Conservation (phyloP, 139 green algal species). For the Tetraselmis striata region DNA sequence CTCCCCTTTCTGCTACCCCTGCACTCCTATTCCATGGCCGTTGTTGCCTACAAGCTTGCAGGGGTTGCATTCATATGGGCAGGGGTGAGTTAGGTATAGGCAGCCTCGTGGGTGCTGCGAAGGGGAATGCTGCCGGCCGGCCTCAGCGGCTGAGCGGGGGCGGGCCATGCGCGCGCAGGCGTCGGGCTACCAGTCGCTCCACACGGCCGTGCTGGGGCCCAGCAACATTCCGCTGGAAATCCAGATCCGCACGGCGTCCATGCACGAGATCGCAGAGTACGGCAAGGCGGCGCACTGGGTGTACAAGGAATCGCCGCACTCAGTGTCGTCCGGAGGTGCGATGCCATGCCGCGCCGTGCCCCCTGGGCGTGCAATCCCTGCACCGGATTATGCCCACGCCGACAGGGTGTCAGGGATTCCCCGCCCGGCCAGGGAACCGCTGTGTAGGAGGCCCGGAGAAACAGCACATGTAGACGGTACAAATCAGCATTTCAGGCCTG, state of each 20-base stretch:
- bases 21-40: conserved; percentile 17
- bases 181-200: conserved; percentile 79
- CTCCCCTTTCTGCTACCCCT: conserved; percentile 21
- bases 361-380: too few relatives aligned
- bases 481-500: too few relatives aligned
- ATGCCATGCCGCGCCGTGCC: too few relatives aligned
- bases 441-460: too few relatives aligned
- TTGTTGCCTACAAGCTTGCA: too few relatives aligned
- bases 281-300: conserved; percentile 76
- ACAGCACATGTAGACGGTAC: too few relatives aligned
- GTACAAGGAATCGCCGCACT: conserved; percentile 65
- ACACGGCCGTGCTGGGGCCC: conserved; percentile 58
- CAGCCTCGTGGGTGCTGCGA: background rate
- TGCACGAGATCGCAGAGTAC: conserved; percentile 79
- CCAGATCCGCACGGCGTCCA: conserved; percentile 54
- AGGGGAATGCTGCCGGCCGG: conserved; percentile 2
- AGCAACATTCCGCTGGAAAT: conserved; percentile 12
- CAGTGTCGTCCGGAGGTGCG: background rate
- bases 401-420: too few relatives aligned
- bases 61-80: too few relatives aligned
- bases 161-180: too few relatives aligned
- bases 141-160: too few relatives aligned
- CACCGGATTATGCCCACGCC: too few relatives aligned
- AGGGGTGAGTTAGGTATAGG: conserved; percentile 2
- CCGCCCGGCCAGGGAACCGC: too few relatives aligned